Conservation (phyloP, 352 stramenopile genomes). For the Phytophthora sansomeana region DNA sequence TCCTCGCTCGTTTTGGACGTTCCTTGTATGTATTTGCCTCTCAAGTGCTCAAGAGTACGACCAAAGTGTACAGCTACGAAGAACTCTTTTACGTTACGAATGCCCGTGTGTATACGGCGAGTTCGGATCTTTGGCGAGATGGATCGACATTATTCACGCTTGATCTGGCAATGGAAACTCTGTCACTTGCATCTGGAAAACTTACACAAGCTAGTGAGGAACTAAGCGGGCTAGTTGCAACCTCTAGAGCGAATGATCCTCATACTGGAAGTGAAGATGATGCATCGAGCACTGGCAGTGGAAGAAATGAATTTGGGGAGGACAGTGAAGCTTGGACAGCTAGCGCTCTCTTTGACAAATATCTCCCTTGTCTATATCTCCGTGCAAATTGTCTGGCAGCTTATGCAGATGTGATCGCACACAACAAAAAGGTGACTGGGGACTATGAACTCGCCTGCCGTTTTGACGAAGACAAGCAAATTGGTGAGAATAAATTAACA, state of each 20-base stretch:
- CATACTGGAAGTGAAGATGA: conserved; percentile 20
- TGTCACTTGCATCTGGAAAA: conserved; percentile 72
- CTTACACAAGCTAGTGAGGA: conserved; percentile 49
- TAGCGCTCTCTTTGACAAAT: conserved; percentile 44
- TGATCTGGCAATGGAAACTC: conserved; percentile 63
- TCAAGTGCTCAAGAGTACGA: conserved; percentile 68
- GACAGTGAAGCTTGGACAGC: conserved; percentile 15
- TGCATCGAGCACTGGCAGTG: conserved; percentile 26
- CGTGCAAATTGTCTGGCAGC: conserved; percentile 57
- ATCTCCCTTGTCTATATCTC: conserved; percentile 55
- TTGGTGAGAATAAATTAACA: conserved; percentile 9
- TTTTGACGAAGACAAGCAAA: conserved; percentile 54
- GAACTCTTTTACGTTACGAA: conserved; percentile 68
- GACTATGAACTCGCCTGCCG: conserved; percentile 65
- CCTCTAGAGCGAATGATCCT: conserved; percentile 13
- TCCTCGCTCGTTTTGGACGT: conserved; percentile 60
- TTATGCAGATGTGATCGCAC: conserved; percentile 64
- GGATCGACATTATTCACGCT: conserved; percentile 40
- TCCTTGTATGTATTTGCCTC: conserved; percentile 70
- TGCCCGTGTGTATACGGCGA: conserved; percentile 50
- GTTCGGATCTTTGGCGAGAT: conserved; percentile 51
- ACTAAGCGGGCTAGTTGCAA: conserved; percentile 26
- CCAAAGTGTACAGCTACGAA: conserved; percentile 72
- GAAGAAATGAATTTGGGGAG: conserved; percentile 6
- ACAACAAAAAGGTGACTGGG: conserved; percentile 39